These are phyloP conservation scores for Cladochytrium tenue DNA, from an alignment of 371 early-diverging fungal genomes.

Conservation along the genomic window DNA sequence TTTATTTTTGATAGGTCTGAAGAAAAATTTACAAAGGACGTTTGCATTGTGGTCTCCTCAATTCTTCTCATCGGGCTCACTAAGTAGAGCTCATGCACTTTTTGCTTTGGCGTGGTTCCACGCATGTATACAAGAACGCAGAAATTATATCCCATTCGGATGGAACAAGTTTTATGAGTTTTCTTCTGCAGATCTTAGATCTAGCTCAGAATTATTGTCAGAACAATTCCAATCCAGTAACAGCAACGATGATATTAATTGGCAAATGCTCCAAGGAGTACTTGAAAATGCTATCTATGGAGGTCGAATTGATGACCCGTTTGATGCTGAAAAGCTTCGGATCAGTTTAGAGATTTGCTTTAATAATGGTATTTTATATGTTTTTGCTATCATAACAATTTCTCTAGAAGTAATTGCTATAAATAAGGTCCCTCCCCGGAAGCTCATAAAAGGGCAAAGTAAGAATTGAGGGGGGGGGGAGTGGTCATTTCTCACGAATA, in stretches of 20 bases:
- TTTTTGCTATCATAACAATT: neutral
- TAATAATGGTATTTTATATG: slow-evolving; percentile 40
- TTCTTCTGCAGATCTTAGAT: slow-evolving; percentile 53
- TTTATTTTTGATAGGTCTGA: slow-evolving; percentile 38
- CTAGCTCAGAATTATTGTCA: slow-evolving; percentile 44
- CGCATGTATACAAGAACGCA: slow-evolving; percentile 57
- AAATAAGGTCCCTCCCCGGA: slow-evolving; percentile 29
- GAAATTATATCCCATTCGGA: slow-evolving; percentile 59
- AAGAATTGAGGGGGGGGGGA: neutral
- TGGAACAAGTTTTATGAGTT: slow-evolving; percentile 66
- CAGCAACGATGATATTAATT: slow-evolving; percentile 20
- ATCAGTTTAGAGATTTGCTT: slow-evolving; percentile 44
- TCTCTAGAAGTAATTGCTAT: slow-evolving; percentile 40
- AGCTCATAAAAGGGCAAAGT: slow-evolving; percentile 40
- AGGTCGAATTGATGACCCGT: slow-evolving; percentile 50
- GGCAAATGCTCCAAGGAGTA: slow-evolving; percentile 52
- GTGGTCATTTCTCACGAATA: neutral
- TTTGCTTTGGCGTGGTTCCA: slow-evolving; percentile 63
- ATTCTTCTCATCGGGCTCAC: slow-evolving; percentile 38
- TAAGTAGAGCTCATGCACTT: slow-evolving; percentile 46
- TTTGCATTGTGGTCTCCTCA: slow-evolving; percentile 48
- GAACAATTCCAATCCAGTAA: slow-evolving; percentile 17
- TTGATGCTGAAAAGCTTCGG: slow-evolving; percentile 44
- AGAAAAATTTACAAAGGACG: slow-evolving; percentile 51
- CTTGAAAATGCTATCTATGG: slow-evolving; percentile 59